Evolutionary conservation across 768 basidiomycete genomes (phyloP), one percentile per base, ranked within the genome.

Genomic region (Rhodotorula diobovata): DNA sequence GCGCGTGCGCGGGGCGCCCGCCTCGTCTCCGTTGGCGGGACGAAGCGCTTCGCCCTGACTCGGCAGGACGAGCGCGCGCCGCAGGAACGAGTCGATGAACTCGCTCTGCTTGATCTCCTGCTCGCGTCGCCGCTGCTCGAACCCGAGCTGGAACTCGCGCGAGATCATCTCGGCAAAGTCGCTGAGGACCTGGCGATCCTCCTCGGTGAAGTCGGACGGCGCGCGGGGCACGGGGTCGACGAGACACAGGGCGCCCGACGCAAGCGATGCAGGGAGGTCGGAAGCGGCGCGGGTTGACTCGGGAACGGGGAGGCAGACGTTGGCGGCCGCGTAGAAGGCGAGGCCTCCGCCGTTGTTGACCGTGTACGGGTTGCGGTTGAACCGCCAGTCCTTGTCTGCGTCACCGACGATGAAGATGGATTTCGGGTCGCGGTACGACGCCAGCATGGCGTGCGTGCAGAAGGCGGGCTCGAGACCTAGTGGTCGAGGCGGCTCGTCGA

Each of bases 161-260:
- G 67, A 65, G 43, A 73, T 69, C 72, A 73, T 69, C 32, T 64
- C 67, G 7, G 72, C 72, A 23, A 73, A 35, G 30, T 66, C 67
- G 28, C 25, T 53, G 55, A 73, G 35, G 6, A 68, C 56, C n/a
- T n/a, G 35, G 20, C 72, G 63, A 25, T 73, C 72, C 32, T 68
- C 67, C 11, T 20, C 34, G n/a, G 21, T 53, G 37, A 32, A 73
- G 62, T 20, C 34, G 61, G 16, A 43, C 57, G 6, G 67, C 37
- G 9, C 30, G 9, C 67, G 45, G 0, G 68, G 55, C 12, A 18
- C 12, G 2, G 57, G 35, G 50, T 73, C 72, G 61, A 73, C 62
- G 25, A 73, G 50, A 48, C 72, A 73, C 1, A 73, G 60, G 4
- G 72, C 67, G 7, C 72, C 72, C 25, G 60, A 59, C 14, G 67